Base-by-base conservation (phyloP, 768 basidiomycete genomes). In the Xerocomus brunneocitrinus region DNA sequence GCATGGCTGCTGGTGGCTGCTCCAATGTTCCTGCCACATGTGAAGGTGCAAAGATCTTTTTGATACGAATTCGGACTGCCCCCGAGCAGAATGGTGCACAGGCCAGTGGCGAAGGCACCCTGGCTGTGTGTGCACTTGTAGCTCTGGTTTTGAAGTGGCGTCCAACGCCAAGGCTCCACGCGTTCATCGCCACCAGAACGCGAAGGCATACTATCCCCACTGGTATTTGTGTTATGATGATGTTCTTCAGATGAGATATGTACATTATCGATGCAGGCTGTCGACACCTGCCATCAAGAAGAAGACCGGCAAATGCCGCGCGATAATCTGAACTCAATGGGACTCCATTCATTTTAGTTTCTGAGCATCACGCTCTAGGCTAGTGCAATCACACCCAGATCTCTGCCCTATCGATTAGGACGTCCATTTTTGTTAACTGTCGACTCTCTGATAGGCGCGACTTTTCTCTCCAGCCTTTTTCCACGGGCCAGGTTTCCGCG, bases 101-200 rank as follows among this genome's bases (percentile, higher is more conserved):
- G 47, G 35, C 32, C 32, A 55, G 57, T 65, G 65, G 65, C 60
- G 25, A 56, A 48, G 52, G 45, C 51, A 66, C 57, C 58, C 50
- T 57, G 56, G 32, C 28, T 41, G 40, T 22, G 28, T 38, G 50
- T 49, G 45, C 42, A 43, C 28, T 28, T 9, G 25, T n/a, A 32
- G 25, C 13, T 42, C 41, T 27, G 39, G 6, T 40, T 40, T 2
- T 24, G 22, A 40, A 24, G 41, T 40, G 39, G 9, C 8, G 28
- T 28, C 2, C 28, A 8, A 28, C 28, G 8, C 36, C 36, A 38
- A 16, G 36, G 39, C 22, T 16, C n/a, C 9, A 12, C 10, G 19
- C 40, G 24, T 10, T n/a, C 41, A 34, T n/a, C 19, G 22, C 36
- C 47, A 40, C 38, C 27, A 14, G 47, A 39, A 38, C 24, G 14